phyloP scores from a whole-genome alignment of 805 yeast species.

The Yarrowia osloensis region DNA sequence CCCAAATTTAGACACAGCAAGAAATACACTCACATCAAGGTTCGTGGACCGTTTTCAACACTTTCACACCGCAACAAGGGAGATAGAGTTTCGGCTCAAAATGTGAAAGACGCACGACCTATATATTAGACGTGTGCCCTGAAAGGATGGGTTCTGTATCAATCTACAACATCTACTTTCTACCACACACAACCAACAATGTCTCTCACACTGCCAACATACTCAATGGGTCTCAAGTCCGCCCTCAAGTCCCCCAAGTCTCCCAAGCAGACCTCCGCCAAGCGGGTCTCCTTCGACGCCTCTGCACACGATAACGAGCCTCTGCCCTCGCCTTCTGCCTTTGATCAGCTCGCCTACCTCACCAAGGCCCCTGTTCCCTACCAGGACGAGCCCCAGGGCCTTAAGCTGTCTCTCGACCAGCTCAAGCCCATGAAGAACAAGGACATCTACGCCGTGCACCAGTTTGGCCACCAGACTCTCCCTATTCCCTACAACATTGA shows the following conservation, averaged over 20 bases:
- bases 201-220: conserved; percentile 20
- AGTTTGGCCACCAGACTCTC: conserved; percentile 26
- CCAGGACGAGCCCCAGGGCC: conserved; percentile 19
- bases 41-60: conserved; percentile 11
- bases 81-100: conserved; percentile 24
- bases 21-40: not conserved
- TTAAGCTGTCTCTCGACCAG: conserved; percentile 11
- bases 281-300: conserved; percentile 28
- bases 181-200: not conserved
- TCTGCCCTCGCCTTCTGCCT: conserved; percentile 19
- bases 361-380: conserved; percentile 14
- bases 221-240: conserved; percentile 25
- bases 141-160: not conserved
- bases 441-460: conserved; percentile 21
- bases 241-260: conserved; percentile 27
- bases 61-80: conserved; percentile 21
- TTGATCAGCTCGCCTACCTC: conserved; percentile 10
- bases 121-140: conserved; percentile 1
- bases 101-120: conserved; percentile 27
- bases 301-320: conserved; percentile 29
- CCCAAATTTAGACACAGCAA: conserved; percentile 13
- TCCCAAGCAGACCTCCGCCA: not conserved
- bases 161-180: not conserved
- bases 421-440: conserved; percentile 29
- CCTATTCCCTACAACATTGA: conserved; percentile 29